Conservation (phyloP, 495 filamentous ascomycete genomes). For the Tuber microsphaerosporum region DNA sequence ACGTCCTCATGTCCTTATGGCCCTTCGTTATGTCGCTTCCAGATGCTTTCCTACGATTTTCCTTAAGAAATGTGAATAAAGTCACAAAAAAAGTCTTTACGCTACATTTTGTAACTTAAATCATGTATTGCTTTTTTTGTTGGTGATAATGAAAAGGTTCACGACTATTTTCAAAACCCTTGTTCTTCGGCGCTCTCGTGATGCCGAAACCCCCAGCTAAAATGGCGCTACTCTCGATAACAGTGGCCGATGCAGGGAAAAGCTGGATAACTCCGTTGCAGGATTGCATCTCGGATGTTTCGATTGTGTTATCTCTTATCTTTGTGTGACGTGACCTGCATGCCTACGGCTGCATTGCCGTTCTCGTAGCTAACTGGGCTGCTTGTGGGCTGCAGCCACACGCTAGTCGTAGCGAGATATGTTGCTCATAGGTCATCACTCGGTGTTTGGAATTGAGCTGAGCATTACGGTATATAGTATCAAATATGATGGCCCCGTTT, state of each 20-base stretch:
- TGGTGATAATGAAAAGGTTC: slow-evolving; percentile 4
- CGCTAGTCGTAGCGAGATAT: neutral
- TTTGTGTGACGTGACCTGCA: neutral
- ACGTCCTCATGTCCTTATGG: neutral
- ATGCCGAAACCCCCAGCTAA: neutral
- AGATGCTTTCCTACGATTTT: neutral
- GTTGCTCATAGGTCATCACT: neutral
- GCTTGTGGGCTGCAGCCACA: neutral
- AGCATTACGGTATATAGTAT: neutral
- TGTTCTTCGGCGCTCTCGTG: neutral
- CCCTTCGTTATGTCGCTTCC: neutral
- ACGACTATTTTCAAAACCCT: neutral
- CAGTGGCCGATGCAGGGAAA: neutral
- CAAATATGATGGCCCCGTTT: neutral
- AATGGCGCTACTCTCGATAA: neutral
- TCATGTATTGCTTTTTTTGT: slow-evolving; percentile 6
- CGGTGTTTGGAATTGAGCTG: neutral
- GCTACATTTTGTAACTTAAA: neutral
- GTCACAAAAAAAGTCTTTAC: slow-evolving; percentile 6
- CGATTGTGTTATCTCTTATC: slow-evolving; percentile 5
- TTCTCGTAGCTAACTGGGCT: neutral
- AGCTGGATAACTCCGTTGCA: neutral
- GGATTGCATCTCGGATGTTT: neutral
- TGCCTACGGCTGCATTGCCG: neutral
- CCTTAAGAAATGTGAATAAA: slow-evolving; percentile 4